phyloP scores from a whole-genome alignment of 352 stramenopile genomes.

The Phytophthora pinifolia region DNA sequence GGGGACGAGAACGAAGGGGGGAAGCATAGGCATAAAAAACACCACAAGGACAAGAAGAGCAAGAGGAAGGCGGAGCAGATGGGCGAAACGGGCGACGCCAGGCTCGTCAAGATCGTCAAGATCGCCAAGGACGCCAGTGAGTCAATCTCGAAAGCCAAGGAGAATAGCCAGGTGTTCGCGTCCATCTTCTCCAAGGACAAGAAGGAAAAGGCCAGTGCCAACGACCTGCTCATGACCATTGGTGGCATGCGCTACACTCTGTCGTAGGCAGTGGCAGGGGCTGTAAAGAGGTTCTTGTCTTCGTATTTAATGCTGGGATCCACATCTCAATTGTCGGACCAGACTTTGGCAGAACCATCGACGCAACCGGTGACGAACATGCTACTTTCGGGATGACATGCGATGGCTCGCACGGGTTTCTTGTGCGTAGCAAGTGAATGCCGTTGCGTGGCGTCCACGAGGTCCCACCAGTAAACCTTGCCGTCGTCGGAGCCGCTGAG shows the following conservation, averaged over 20 bases:
- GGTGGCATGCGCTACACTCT: constrained; percentile 83
- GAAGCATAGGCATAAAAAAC: constrained; percentile 36
- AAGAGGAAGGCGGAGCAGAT: constrained; percentile 46
- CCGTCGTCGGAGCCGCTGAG: constrained; percentile 81
- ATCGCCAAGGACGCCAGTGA: constrained; percentile 60
- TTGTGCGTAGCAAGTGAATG: constrained; percentile 57
- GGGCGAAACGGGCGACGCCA: constrained; percentile 14
- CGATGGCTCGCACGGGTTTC: constrained; percentile 63
- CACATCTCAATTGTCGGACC: constrained; percentile 27
- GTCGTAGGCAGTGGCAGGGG: constrained; percentile 40
- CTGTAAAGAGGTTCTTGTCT: constrained; percentile 3
- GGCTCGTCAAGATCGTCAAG: constrained; percentile 43
- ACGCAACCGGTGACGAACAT: constrained; percentile 69
- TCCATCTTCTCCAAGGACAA: constrained; percentile 80
- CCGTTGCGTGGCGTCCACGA: constrained; percentile 38
- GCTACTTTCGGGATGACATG: constrained; percentile 55
- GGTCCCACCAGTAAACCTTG: constrained; percentile 63
- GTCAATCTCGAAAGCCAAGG: constrained; percentile 68
- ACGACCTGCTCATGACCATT: constrained; percentile 86
- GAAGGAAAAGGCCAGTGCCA: constrained; percentile 65
- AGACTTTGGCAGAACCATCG: constrained; percentile 76
- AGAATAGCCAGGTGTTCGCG: constrained; percentile 77
- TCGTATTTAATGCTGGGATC: constrained; percentile 19
- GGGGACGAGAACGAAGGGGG: constrained; percentile 34
- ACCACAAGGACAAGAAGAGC: constrained; percentile 24